Evolutionary conservation across 192 early-diverging fungal species (phyloP).

Genomic region (Coemansia sp.): DNA sequence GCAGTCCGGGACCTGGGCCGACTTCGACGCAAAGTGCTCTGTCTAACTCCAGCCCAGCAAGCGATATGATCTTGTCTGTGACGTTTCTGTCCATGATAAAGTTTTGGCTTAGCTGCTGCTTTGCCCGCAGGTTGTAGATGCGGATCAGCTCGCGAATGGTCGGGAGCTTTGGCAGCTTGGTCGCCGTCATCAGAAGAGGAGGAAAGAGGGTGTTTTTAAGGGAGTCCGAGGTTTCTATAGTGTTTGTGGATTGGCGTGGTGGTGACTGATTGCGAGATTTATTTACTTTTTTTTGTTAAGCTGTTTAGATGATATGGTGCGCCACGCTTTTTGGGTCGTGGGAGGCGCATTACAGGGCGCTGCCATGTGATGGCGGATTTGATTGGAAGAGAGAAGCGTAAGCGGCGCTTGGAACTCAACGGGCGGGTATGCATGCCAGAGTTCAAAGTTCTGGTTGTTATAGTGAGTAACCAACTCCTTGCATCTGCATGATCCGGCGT

Average conservation of each 20-base stretch:
- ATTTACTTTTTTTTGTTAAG: too few relatives aligned
- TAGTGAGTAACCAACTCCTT: too few relatives aligned
- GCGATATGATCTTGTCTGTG: constrained; percentile 69
- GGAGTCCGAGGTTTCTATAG: too few relatives aligned
- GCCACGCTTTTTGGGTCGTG: neutral
- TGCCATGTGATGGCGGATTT: neutral
- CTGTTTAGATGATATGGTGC: too few relatives aligned
- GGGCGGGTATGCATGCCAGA: too few relatives aligned
- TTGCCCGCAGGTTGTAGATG: constrained; percentile 68
- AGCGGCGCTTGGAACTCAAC: too few relatives aligned
- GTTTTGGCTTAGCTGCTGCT: constrained; percentile 74
- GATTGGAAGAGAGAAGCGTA: too few relatives aligned
- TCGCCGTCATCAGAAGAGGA: constrained; percentile 26
- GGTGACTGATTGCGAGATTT: too few relatives aligned
- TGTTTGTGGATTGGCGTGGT: too few relatives aligned
- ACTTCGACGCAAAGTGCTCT: constrained; percentile 71
- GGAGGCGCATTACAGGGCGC: neutral
- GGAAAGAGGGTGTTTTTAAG: too few relatives aligned
- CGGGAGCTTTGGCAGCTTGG: constrained; percentile 59
- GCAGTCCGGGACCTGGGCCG: constrained; percentile 72
- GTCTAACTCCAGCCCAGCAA: constrained; percentile 54
- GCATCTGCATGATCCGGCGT: too few relatives aligned
- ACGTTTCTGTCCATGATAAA: constrained; percentile 80
- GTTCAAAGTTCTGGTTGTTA: too few relatives aligned
- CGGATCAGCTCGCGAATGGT: constrained; percentile 68